Conservation (phyloP, 306 rosid species). For the Lathyrus sativus region DNA sequence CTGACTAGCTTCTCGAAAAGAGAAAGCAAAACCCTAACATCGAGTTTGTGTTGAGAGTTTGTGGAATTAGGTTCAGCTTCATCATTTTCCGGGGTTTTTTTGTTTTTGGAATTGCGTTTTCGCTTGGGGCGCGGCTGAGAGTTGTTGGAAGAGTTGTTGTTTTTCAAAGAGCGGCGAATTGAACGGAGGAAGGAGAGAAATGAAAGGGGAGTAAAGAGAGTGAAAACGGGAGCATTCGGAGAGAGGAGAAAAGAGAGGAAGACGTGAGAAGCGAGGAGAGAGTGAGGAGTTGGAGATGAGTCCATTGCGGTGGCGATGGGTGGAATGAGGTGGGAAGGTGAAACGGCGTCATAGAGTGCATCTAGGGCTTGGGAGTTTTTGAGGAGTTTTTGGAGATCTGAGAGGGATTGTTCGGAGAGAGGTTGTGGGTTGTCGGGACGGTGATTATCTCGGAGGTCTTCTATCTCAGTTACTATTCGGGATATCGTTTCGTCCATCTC, state of each 20-base stretch:
- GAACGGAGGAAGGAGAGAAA: constrained; percentile 88
- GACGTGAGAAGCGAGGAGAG: constrained; percentile 66
- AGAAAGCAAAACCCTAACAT: constrained; percentile 47
- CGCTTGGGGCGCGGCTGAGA: constrained; percentile 46
- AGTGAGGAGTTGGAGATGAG: constrained; percentile 49
- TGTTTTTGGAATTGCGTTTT: constrained; percentile 38
- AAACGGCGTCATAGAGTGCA: constrained; percentile 56
- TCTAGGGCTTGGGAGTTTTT: constrained; percentile 40
- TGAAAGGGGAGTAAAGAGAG: constrained; percentile 79
- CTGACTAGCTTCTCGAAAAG: constrained; percentile 64
- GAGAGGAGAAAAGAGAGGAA: constrained; percentile 71
- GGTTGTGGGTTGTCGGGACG: constrained; percentile 36
- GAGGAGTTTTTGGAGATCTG: constrained; percentile 64
- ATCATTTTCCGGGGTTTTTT: constrained; percentile 23
- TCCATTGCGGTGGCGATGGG: constrained; percentile 76
- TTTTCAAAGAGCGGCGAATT: constrained; percentile 70
- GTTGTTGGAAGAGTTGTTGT: constrained; percentile 14
- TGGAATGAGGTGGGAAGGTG: constrained; percentile 57
- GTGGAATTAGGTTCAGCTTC: constrained; percentile 20
- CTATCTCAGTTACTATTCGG: constrained; percentile 63
- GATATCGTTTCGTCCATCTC: constrained; percentile 55
- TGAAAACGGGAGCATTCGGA: constrained; percentile 80
- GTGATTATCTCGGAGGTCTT: constrained; percentile 52
- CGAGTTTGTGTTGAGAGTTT: constrained; percentile 39
- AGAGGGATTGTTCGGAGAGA: constrained; percentile 57